Evolutionary conservation across 148 eudicot species (phyloP).

Genomic region (Agrostemma githago): DNA sequence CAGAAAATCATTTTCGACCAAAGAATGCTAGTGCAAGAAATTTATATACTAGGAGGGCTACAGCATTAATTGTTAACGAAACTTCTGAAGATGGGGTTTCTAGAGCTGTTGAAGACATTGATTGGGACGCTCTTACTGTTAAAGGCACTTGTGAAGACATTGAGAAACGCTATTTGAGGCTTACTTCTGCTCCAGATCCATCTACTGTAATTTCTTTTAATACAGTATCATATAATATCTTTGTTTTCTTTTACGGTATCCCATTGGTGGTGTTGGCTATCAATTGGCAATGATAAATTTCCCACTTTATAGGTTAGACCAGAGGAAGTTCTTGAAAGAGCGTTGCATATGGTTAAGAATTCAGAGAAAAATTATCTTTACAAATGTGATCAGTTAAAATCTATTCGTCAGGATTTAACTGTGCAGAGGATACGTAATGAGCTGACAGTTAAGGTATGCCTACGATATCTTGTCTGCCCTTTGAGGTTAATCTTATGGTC

Average conservation of each 20-base stretch:
- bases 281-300: slow-evolving; percentile 17
- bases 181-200: slow-evolving; percentile 97
- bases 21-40: slow-evolving; percentile 54
- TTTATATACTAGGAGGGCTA: slow-evolving; percentile 57
- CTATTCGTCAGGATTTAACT: slow-evolving; percentile 95
- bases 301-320: slow-evolving; percentile 75
- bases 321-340: slow-evolving; percentile 83
- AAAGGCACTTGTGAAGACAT: slow-evolving; percentile 93
- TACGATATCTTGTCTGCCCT: background rate
- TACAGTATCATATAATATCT: background rate
- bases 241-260: background rate
- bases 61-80: slow-evolving; percentile 59
- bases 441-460: slow-evolving; percentile 79
- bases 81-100: slow-evolving; percentile 58
- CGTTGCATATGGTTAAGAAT: slow-evolving; percentile 72
- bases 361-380: slow-evolving; percentile 78
- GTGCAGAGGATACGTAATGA: slow-evolving; percentile 92
- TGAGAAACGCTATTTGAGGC: slow-evolving; percentile 92
- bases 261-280: background rate
- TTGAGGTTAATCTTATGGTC: background rate
- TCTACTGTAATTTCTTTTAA: slow-evolving; percentile 53
- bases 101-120: slow-evolving; percentile 96
- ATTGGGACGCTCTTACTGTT: slow-evolving; percentile 92
- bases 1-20: slow-evolving; percentile 40
- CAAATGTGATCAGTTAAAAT: slow-evolving; percentile 95